Evolutionary conservation across 2,329 filamentous ascomycete species (phyloP), one percentile per base, ranked within the genome.

Genomic region (Magnaporthiopsis rhizophila): DNA sequence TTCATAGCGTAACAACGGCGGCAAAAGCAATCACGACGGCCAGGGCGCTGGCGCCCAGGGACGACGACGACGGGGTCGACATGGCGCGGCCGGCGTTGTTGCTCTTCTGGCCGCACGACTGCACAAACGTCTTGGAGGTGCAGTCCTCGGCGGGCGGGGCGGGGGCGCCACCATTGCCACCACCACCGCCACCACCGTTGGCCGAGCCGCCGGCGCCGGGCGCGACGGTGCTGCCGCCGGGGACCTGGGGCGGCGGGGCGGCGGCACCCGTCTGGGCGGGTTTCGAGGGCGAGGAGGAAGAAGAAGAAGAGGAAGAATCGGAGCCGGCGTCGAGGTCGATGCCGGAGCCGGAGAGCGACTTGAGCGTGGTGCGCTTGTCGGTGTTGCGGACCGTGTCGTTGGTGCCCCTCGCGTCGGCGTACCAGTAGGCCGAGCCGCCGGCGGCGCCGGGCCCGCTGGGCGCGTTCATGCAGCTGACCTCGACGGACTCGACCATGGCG

Each of bases 381-480:
- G 89, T 88, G 72, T 96, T 88, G 63, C 87, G 78, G 65, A 98
- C 84, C 1, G 91, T 90, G 75, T 89, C 79, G 78, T 97, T 94
- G 65, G 89, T 89, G 65, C 83, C 90, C 0, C 76, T 75, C 28
- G 74, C 71, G 71, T 85, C 80, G 67, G 83, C 88, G 81, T 90
- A 97, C 69, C 86, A 84, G 82, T 98, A 99, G 30, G 88, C 88
- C 69, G 80, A 83, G 68, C 86, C 85, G 64, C 82, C 85, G 76
- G 87, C 89, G 28, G 84, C 82, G 36, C 94, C 95, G 3, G 91
- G 87, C 0, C 74, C 71, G 24, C 69, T 76, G 64, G 77, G 74
- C 45, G 83, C 80, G 69, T 93, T 83, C 81, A 90, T 98, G 87
- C 95, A 99, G 69, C 92, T 79, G 50, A 98, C 87, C n/a, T 80